Percentiles rank a stretch among this genome's conserved stretches.
phyloP scores from a whole-genome alignment of 768 basidiomycete genomes.

The Lactifluus rugatus region DNA sequence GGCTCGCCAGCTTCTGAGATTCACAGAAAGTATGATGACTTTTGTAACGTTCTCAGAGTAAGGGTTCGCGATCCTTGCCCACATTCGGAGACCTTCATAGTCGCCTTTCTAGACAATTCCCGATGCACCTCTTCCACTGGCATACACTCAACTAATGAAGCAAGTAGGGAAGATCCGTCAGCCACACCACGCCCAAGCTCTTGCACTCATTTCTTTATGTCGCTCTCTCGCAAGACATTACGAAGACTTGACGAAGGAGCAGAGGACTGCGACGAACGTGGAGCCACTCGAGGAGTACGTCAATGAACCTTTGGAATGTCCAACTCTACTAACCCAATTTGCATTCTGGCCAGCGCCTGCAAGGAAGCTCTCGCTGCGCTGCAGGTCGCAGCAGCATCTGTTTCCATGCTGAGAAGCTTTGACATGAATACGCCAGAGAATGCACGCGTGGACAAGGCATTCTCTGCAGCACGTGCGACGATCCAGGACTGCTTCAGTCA shows the following conservation, averaged over 20 bases:
- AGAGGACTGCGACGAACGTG: constrained; percentile 10
- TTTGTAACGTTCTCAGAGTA: constrained; percentile 3
- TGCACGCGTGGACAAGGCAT: not conserved
- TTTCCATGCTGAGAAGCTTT: not conserved
- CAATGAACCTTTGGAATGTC: not conserved
- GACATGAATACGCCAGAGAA: constrained; percentile 9
- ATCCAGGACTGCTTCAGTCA: constrained; percentile 7
- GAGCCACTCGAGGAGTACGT: constrained; percentile 14
- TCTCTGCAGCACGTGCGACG: constrained; percentile 1
- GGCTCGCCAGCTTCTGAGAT: not conserved
- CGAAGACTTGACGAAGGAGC: constrained; percentile 2
- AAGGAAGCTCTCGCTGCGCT: constrained; percentile 3
- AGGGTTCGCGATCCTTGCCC: not conserved
- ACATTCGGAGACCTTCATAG: not conserved
- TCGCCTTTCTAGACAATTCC: constrained; percentile 6
- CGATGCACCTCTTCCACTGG: constrained; percentile 11
- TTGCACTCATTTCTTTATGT: constrained; percentile 13
- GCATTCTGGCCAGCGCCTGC: not conserved
- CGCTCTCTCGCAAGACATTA: constrained; percentile 16
- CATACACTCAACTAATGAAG: constrained; percentile 14
- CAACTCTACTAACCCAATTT: not conserved
- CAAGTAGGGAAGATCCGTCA: constrained; percentile 13
- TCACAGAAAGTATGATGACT: not conserved
- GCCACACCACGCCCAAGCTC: constrained; percentile 12
- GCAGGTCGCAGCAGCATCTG: constrained; percentile 1